These are phyloP conservation scores for Echium plantagineum DNA, from an alignment of 257 asterid genomes.

Conservation along the genomic window DNA sequence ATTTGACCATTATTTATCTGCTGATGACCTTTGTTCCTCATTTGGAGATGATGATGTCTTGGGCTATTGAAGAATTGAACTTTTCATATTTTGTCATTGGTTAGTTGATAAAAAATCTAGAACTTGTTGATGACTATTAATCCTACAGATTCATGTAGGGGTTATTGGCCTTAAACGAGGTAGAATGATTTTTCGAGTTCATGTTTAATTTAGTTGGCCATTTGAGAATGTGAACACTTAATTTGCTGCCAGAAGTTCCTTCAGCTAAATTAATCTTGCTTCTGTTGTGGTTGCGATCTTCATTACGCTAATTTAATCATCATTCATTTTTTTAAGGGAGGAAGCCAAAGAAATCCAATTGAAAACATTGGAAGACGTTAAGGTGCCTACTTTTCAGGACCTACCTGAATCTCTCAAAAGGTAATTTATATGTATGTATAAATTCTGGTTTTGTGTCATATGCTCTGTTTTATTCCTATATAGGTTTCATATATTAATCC, in stretches of 20 bases:
- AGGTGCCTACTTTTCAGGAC: conserved; percentile 11
- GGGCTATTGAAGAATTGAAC: no score
- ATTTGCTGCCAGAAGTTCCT: background rate
- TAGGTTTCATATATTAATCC: background rate
- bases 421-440: conserved; percentile 15
- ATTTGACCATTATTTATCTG: background rate
- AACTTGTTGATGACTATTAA: no score
- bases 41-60: no score
- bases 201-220: no score
- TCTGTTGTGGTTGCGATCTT: no score
- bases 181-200: no score
- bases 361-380: conserved; percentile 20
- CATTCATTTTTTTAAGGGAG: conserved; percentile 30
- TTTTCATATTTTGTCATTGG: no score
- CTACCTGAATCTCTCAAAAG: conserved; percentile 46
- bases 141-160: no score
- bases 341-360: conserved; percentile 59
- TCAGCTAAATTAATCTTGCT: no score
- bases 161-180: no score
- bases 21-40: no score
- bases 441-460: background rate
- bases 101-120: no score
- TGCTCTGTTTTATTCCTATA: background rate
- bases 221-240: background rate
- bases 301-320: background rate